A percentile compares a stretch with the other conserved stretches of the same genome.
These are phyloP conservation scores for Wallemia ichthyophaga DNA, from an alignment of 1,284 basidiomycete genomes.

Conservation along the genomic window DNA sequence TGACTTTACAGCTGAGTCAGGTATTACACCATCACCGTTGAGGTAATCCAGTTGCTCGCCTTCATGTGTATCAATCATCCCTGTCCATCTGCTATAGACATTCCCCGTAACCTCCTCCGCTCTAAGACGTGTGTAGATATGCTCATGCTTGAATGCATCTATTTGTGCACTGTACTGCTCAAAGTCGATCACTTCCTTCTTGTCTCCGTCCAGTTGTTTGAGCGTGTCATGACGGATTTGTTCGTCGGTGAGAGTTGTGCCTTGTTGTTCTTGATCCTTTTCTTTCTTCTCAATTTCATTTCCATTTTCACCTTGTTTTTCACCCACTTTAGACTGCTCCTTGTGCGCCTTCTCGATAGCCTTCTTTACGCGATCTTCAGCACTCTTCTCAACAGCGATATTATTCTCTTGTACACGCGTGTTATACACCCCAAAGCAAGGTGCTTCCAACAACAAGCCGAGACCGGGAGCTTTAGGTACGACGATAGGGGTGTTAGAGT, in stretches of 20 bases:
- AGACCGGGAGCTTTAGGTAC: slow-evolving; percentile 90
- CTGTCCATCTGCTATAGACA: slow-evolving; percentile 48
- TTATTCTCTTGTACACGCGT: slow-evolving; percentile 29
- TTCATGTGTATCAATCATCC: slow-evolving; percentile 31
- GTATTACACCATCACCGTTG: slow-evolving; percentile 38
- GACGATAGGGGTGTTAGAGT: slow-evolving; percentile 38
- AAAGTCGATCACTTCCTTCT: slow-evolving; percentile 31
- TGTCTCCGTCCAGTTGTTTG: slow-evolving; percentile 1
- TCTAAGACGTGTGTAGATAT: slow-evolving; percentile 58
- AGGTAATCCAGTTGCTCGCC: slow-evolving; percentile 38
- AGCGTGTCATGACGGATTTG: neutral
- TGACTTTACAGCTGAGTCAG: slow-evolving; percentile 28
- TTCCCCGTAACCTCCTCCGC: slow-evolving; percentile 46
- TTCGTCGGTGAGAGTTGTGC: neutral
- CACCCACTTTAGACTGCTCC: slow-evolving; percentile 15
- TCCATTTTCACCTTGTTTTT: slow-evolving; percentile 4
- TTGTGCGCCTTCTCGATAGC: slow-evolving; percentile 14
- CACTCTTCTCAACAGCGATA: slow-evolving; percentile 10
- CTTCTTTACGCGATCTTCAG: slow-evolving; percentile 7
- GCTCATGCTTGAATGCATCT: slow-evolving; percentile 45
- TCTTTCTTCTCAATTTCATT: slow-evolving; percentile 20
- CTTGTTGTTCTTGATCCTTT: slow-evolving; percentile 6
- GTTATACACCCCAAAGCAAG: slow-evolving; percentile 59
- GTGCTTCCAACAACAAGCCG: slow-evolving; percentile 76
- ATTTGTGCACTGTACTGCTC: slow-evolving; percentile 31